These are phyloP conservation scores for Multifurca ochricompacta DNA, from an alignment of 768 basidiomycete species.

Conservation along the genomic window DNA sequence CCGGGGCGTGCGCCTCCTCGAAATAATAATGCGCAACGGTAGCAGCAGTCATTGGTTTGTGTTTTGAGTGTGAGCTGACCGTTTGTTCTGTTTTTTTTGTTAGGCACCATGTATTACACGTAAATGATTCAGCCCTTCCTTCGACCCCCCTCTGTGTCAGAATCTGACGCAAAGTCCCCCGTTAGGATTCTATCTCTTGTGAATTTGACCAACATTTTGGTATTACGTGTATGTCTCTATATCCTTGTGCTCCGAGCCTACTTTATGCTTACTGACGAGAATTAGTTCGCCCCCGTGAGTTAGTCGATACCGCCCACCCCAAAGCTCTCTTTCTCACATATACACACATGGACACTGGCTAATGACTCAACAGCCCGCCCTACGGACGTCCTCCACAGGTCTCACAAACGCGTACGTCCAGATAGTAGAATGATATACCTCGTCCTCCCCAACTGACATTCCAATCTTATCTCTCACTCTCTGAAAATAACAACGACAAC, in stretches of 20 bases:
- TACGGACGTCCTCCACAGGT: not conserved
- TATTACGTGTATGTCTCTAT: not conserved
- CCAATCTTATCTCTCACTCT: not conserved
- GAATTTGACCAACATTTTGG: not conserved
- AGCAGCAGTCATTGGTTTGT: too few species aligned
- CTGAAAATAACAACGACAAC: not conserved
- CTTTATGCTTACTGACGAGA: not conserved
- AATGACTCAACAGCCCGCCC: not conserved
- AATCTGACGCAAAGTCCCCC: not conserved
- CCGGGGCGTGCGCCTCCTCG: not conserved
- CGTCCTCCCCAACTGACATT: too few species aligned
- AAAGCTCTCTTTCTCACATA: not conserved
- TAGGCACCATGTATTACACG: not conserved
- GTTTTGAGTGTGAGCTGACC: too few species aligned
- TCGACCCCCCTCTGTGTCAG: too few species aligned
- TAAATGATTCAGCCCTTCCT: not conserved
- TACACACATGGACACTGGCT: not conserved
- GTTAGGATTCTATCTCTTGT: not conserved
- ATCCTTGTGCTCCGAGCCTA: not conserved
- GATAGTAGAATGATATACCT: too few species aligned
- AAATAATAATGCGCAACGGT: not conserved
- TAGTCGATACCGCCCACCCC: not conserved
- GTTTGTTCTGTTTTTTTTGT: not conserved
- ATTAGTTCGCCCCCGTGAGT: not conserved
- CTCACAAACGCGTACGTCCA: not conserved